phyloP scores from a whole-genome alignment of 306 rosid species.

The Cicer chorassanicum region DNA sequence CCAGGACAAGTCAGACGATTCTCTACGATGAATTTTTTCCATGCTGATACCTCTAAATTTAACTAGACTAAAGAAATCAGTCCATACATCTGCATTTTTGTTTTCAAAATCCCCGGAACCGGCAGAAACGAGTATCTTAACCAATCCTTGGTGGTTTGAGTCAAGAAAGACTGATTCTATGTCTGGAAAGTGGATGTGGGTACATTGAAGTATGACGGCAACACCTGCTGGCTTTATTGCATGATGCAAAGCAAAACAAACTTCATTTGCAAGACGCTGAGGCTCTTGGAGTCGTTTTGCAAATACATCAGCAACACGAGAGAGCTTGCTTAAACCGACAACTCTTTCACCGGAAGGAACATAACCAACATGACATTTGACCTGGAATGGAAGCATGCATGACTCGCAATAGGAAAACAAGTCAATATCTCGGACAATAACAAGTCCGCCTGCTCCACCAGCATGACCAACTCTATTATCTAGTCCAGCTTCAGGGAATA shows the following conservation, averaged over 20 bases:
- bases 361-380: conserved; percentile 90
- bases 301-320: conserved; percentile 70
- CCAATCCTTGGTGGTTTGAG: conserved; percentile 70
- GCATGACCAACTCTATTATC: conserved; percentile 80
- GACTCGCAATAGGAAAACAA: conserved; percentile 90
- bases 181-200: conserved; percentile 74
- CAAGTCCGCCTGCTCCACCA: conserved; percentile 96
- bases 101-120: conserved; percentile 82
- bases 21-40: conserved; percentile 51
- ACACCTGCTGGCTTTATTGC: conserved; percentile 92
- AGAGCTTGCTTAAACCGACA: conserved; percentile 90
- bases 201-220: conserved; percentile 72
- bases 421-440: conserved; percentile 88
- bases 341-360: conserved; percentile 85
- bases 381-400: conserved; percentile 93
- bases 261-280: conserved; percentile 57
- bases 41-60: conserved; percentile 64
- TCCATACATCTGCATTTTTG: conserved; percentile 65
- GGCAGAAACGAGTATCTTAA: conserved; percentile 63
- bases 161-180: conserved; percentile 67
- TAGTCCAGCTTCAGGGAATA: conserved; percentile 92
- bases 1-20: conserved; percentile 58
- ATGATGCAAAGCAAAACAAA: conserved; percentile 55
- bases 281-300: conserved; percentile 67
- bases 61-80: conserved; percentile 74